Percentiles rank a stretch among this genome's conserved stretches.
Conservation (phyloP, 2,329 filamentous ascomycete genomes). For the Fusarium brevicatenulatum region DNA sequence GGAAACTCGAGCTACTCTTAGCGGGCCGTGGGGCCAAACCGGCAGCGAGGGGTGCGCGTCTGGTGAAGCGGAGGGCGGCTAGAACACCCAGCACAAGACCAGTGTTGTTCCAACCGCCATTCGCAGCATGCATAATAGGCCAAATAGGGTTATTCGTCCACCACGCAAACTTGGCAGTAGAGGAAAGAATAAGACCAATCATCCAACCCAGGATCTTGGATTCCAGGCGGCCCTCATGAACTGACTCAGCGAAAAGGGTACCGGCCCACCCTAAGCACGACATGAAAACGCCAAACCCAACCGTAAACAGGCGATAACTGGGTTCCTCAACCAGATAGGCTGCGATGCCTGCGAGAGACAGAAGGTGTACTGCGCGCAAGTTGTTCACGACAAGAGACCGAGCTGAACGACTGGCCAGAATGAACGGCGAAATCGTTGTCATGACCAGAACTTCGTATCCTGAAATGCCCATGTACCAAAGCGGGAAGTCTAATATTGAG, state of each 20-base stretch:
- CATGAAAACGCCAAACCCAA: conserved; percentile 83
- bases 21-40: conserved; percentile 48
- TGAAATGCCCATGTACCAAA: conserved; percentile 99
- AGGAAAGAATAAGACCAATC: conserved; percentile 85
- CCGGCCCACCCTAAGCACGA: conserved; percentile 86
- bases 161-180: conserved; percentile 90
- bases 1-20: conserved; percentile 71
- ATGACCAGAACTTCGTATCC: conserved; percentile 93
- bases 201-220: conserved; percentile 82
- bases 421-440: conserved; percentile 80
- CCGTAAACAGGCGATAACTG: conserved; percentile 78
- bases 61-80: conserved; percentile 79
- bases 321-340: conserved; percentile 82
- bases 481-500: conserved; percentile 77
- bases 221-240: conserved; percentile 80
- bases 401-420: conserved; percentile 77
- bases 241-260: conserved; percentile 81
- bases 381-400: conserved; percentile 76
- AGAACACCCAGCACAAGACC: conserved; percentile 81
- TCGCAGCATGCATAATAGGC: conserved; percentile 90
- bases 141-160: conserved; percentile 96
- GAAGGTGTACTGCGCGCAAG: conserved; percentile 75
- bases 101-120: conserved; percentile 91
- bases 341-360: conserved; percentile 80
- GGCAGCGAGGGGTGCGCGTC: conserved; percentile 64